phyloP scores from a whole-genome alignment of 352 stramenopile species.

The Phytophthora gonapodyides region DNA sequence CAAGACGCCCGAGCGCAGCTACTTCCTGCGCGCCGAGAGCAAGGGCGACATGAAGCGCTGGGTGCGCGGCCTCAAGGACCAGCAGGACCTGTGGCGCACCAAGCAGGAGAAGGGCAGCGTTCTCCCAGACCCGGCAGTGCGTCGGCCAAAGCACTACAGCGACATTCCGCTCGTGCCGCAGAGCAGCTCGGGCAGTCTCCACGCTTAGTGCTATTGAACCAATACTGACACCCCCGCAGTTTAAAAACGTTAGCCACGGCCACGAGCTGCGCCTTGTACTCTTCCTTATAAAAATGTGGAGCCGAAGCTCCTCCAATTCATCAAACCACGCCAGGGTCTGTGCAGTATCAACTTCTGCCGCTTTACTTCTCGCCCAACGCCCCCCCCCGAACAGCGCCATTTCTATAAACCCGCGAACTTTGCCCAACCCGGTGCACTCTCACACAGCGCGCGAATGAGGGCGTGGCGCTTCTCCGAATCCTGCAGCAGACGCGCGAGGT shows the following conservation, averaged over 20 bases:
- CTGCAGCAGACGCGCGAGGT: conserved; percentile 83
- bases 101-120: conserved; percentile 44
- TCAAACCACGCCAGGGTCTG: conserved; percentile 1
- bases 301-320: conserved; percentile 20
- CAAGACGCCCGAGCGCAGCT: conserved; percentile 76
- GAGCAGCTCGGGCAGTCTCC: conserved; percentile 44
- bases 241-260: conserved; percentile 19
- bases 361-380: conserved; percentile 1
- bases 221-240: conserved; percentile 17
- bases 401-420: conserved; percentile 82
- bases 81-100: conserved; percentile 82
- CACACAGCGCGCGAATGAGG: conserved; percentile 81
- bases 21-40: conserved; percentile 78
- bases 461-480: conserved; percentile 86
- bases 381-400: neutral
- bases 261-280: conserved; percentile 14
- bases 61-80: conserved; percentile 79
- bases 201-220: conserved; percentile 26
- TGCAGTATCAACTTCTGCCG: conserved; percentile 11
- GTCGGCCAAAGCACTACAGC: conserved; percentile 80
- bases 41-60: conserved; percentile 91
- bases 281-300: conserved; percentile 34
- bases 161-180: conserved; percentile 58
- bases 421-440: conserved; percentile 81
- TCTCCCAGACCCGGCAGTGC: conserved; percentile 36